Percentiles rank a stretch among this genome's conserved stretches.
Evolutionary conservation across 176 grass and related monocot genomes (phyloP).

Genomic region (Hyparrhenia diplandra): DNA sequence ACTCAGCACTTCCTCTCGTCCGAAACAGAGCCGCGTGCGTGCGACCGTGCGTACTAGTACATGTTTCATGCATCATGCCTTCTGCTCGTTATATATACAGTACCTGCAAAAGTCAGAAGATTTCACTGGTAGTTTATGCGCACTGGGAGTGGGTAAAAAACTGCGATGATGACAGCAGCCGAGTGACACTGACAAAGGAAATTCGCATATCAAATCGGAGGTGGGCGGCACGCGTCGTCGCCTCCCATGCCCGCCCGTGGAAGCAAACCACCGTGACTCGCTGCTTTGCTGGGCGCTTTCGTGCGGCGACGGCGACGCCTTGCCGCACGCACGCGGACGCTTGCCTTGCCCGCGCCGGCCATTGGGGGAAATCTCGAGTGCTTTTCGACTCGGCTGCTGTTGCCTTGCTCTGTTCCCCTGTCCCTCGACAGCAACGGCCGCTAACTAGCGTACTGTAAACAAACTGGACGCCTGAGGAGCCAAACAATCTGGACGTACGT

Average conservation of each 20-base stretch:
- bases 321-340: not conserved
- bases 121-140: not conserved
- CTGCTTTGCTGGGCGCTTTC: not conserved
- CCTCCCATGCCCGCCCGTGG: not conserved
- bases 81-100: too few relatives aligned
- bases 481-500: not conserved
- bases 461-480: too few relatives aligned
- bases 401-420: not conserved
- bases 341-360: not conserved
- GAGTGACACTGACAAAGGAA: not conserved
- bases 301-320: slow-evolving; percentile 10
- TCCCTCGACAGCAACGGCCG: not conserved
- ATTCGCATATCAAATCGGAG: too few relatives aligned
- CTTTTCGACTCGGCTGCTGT: not conserved
- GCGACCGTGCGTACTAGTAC: too few relatives aligned
- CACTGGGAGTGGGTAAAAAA: not conserved
- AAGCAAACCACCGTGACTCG: not conserved
- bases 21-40: not conserved
- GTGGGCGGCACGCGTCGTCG: not conserved
- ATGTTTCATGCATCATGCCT: not conserved
- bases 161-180: not conserved
- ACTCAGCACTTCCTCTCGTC: not conserved
- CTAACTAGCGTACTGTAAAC: too few relatives aligned
- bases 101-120: not conserved
- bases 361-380: not conserved